Base-by-base conservation (phyloP, 23 red algal genomes). In the Agarophyton chilense region DNA sequence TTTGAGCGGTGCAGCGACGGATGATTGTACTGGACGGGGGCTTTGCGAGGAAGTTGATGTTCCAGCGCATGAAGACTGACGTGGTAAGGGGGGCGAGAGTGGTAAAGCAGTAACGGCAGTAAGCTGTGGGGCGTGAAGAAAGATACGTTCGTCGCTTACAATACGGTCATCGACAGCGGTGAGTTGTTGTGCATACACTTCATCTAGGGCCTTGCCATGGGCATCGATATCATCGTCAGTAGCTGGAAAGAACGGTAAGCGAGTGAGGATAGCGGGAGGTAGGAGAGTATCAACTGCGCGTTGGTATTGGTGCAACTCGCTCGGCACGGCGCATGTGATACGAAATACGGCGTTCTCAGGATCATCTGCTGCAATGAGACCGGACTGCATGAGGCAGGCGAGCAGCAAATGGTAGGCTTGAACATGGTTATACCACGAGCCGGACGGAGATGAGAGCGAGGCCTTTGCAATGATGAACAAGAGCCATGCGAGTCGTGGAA, bases 401-500 rank as follows among this genome's bases (percentile, higher is more conserved):
- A 74, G 41, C 1, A 74, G 40, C 19, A 74, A 18, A 29, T 74
- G 39, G 34, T 74, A 47, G 8, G 68, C 68, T 47, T 74, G 68
- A 2, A 40, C 40, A 18, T 49, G 16, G 40, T 38, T 49, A 2
- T 39, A 18, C 17, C 43, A 25, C 8, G 29, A 74, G 13, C 47
- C 39, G 39, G 68, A 4, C n/a, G 68, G 68, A 1, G 68, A 47
- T 10, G 68, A 49, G 1, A 74, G 38, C 2, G 68, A 46, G 68
- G 41, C 41, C 68, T 47, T 74, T 47, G 68, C 68, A 7, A 74
- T 39, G 40, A 74, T 34, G 68, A 74, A 74, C 19, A 74, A 74
- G 3, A 74, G 41, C 68, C 68, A 74, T 5, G 41, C n/a, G 19
- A 74, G 40, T 2, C 41, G 68, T 6, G 41, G 41, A 4, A 47